Base-by-base conservation (phyloP, 192 early-diverging fungal species). In the Chytriomyces hyalinus region DNA sequence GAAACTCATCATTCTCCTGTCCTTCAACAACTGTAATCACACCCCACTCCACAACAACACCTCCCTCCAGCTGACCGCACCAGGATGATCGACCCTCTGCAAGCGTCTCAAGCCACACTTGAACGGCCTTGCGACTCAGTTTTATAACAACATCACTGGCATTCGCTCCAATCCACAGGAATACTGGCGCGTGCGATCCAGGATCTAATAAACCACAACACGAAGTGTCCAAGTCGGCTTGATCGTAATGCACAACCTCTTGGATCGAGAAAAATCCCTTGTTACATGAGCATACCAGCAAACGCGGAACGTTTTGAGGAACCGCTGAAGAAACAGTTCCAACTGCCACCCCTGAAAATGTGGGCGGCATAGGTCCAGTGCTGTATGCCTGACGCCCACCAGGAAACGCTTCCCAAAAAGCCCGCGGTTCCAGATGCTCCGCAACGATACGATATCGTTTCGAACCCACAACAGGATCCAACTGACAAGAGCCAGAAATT, bases 131-230 rank as follows among this genome's bases (percentile, higher is more conserved):
- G 36, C 79, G 65, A 8, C 82, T 82, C 69, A 88, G 65, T 63
- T 87, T 84, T 15, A 70, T 20, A 7, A 88, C 87, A 13, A 88
- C 87, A 75, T 90, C 88, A 17, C 59, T 67, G 49, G 85, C 81
- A 11, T 64, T 83, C 0, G 36, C 17, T 1, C 88, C 88, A 9
- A 79, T 78, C 87, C 88, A 89, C 2, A 89, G 72, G 76, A 76
- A 90, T 15, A 84, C 65, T 36, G 49, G 60, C 6, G 77, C 70
- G 22, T 76, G 80, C 11, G 82, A 67, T 6, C 86, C 85, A n/a
- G 84, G 79, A 67, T 89, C 88, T 22, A 89, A 57, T 44, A 89
- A 88, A 11, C 85, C 80, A 63, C 88, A 89, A 0, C 45, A 48
- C 28, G 79, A 80, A 28, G 70, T 49, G 3, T 79, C 61, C 13